A percentile compares a stretch with the other conserved stretches of the same genome.
Conservation (phyloP, 805 yeast species). For the Suhomyces kilbournensis region DNA sequence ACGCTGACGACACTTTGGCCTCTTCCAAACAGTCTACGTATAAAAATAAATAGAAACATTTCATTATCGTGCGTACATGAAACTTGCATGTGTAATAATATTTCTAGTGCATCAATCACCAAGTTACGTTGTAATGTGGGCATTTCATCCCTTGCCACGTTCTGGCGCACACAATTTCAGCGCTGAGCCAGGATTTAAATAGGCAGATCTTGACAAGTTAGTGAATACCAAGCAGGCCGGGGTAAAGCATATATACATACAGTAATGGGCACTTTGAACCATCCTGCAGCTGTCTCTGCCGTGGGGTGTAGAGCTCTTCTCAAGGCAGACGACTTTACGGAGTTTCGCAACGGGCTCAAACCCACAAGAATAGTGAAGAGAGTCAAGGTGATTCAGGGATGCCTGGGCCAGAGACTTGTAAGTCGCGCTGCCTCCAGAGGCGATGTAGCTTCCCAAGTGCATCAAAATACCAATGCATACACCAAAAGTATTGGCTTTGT, state of each 20-base stretch:
- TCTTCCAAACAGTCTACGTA: not conserved
- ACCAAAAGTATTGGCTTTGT: not conserved
- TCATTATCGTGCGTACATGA: not conserved
- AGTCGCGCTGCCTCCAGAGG: not conserved
- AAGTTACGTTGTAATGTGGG: not conserved
- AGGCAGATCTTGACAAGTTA: not conserved
- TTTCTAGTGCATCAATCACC: not conserved
- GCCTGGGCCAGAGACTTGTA: too few relatives aligned
- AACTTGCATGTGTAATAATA: not conserved
- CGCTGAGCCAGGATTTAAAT: not conserved
- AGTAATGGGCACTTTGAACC: not conserved
- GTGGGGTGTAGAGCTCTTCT: not conserved
- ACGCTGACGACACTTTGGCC: not conserved
- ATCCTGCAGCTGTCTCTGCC: not conserved
- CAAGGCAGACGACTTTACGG: not conserved
- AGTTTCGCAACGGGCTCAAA: not conserved
- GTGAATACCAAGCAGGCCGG: not conserved
- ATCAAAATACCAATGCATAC: not conserved
- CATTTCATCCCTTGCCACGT: not conserved
- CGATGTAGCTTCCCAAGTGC: not conserved
- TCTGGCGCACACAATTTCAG: not conserved
- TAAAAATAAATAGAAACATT: not conserved
- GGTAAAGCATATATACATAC: not conserved
- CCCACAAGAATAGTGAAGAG: not conserved
- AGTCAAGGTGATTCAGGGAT: constrained; percentile 1